phyloP scores from a whole-genome alignment of 208 protist species.

The Tritrichomonas foetus region DNA sequence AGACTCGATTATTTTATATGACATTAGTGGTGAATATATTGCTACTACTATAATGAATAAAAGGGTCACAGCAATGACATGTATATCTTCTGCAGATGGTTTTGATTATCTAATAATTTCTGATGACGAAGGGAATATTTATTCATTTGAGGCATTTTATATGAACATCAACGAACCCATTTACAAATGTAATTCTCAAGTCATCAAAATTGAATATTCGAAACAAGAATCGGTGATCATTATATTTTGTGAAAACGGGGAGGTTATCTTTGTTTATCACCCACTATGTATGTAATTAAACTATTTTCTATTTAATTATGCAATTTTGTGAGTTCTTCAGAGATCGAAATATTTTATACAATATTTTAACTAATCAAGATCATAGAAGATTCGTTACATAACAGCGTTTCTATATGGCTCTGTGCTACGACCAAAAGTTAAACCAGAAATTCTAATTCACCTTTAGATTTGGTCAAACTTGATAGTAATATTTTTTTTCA shows the following conservation, averaged over 20 bases:
- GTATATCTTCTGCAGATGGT: not conserved
- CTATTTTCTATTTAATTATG: too few species aligned
- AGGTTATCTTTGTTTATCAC: not conserved
- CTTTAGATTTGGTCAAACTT: too few species aligned
- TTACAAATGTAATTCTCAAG: not conserved
- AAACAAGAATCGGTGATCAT: not conserved
- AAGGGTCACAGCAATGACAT: not conserved
- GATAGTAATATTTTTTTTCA: too few species aligned
- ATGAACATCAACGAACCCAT: not conserved
- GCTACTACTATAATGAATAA: not conserved
- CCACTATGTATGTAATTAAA: too few species aligned
- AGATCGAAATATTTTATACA: too few species aligned
- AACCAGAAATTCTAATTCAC: too few species aligned
- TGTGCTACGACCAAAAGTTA: too few species aligned
- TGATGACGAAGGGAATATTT: not conserved
- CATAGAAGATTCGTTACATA: too few species aligned
- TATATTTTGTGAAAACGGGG: not conserved
- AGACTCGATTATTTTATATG: not conserved
- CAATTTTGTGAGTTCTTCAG: too few species aligned
- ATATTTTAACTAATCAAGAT: too few species aligned
- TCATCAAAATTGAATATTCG: not conserved
- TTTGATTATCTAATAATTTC: not conserved
- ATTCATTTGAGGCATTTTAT: not conserved
- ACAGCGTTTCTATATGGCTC: too few species aligned
- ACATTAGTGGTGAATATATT: not conserved